Percentiles rank a stretch among this genome's conserved stretches.
These are phyloP conservation scores for Tricholoma hemisulphureum DNA, from an alignment of 768 basidiomycete genomes.

Conservation along the genomic window DNA sequence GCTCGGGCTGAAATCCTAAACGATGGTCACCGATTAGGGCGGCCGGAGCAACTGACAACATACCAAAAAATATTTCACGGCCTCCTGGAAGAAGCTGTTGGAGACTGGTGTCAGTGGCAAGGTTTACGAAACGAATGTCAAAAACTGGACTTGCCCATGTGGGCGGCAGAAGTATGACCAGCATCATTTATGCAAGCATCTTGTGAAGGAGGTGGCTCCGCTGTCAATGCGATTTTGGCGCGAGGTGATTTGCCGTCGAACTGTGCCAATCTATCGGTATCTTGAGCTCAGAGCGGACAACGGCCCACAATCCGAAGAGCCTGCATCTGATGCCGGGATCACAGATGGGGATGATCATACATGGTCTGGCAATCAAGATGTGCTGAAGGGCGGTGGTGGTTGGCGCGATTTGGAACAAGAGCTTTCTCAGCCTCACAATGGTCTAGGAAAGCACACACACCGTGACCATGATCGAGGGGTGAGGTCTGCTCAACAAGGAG, in stretches of 20 bases:
- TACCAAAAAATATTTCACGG: slow-evolving; percentile 1
- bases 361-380: neutral
- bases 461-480: too few relatives aligned
- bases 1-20: neutral
- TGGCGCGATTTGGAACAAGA: neutral
- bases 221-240: neutral
- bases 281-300: neutral
- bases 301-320: neutral
- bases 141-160: slow-evolving; percentile 2
- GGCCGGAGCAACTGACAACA: neutral
- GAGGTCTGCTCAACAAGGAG: too few relatives aligned
- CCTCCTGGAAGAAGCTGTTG: neutral
- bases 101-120: neutral
- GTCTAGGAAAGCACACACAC: too few relatives aligned
- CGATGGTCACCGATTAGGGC: neutral
- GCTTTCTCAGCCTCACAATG: too few relatives aligned
- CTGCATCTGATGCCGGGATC: neutral
- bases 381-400: neutral
- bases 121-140: neutral
- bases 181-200: slow-evolving; percentile 1
- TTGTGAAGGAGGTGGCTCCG: neutral
- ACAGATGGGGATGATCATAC: neutral
- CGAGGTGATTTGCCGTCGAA: neutral
- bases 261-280: neutral
- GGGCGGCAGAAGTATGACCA: slow-evolving; percentile 1